A percentile compares a stretch with the other conserved stretches of the same genome.
Conservation (phyloP, 352 stramenopile species). For the Blastocystis sp. region DNA sequence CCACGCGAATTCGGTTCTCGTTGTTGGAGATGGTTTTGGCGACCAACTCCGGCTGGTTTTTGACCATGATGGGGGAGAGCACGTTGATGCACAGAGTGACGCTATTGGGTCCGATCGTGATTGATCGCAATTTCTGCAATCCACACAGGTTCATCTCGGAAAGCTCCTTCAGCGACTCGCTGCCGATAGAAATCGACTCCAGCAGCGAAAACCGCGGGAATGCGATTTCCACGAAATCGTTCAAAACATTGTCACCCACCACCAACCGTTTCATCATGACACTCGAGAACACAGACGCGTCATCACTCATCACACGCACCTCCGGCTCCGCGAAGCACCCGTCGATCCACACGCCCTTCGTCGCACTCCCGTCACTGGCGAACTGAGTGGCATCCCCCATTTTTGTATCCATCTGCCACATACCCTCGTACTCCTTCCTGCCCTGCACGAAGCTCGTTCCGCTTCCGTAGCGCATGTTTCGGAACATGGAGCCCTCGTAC, state of each 20-base stretch:
- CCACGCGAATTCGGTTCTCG: conserved; percentile 28
- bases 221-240: conserved; percentile 36
- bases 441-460: conserved; percentile 36
- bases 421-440: conserved; percentile 17
- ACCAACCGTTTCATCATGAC: background rate
- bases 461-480: conserved; percentile 31
- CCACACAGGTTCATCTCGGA: conserved; percentile 26
- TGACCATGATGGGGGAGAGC: background rate
- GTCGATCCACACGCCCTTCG: conserved; percentile 40
- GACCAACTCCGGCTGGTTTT: background rate
- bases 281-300: background rate
- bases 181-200: background rate
- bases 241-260: conserved; percentile 40
- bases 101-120: conserved; percentile 3
- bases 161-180: conserved; percentile 23
- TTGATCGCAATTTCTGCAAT: conserved; percentile 4
- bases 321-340: background rate
- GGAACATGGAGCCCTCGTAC: conserved; percentile 54
- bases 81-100: conserved; percentile 25
- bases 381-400: conserved; percentile 28
- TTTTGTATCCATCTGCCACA: conserved; percentile 13
- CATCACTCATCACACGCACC: conserved; percentile 6
- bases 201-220: conserved; percentile 31
- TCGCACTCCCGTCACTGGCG: background rate
- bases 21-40: conserved; percentile 46